Evolutionary conservation across 73 alveolate species (phyloP).

Genomic region (Paramecium biaurelia): DNA sequence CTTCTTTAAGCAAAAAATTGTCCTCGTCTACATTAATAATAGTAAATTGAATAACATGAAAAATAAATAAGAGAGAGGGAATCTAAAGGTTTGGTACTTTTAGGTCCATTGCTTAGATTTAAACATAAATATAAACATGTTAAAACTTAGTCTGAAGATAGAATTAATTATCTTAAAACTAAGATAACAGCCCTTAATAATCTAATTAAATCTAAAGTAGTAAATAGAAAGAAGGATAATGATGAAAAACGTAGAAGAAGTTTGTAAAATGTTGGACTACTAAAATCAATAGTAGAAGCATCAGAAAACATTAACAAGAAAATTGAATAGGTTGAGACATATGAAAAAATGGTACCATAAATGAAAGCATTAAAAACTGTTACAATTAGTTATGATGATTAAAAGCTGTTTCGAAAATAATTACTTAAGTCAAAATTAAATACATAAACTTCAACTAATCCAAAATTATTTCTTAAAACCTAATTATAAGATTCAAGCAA

Average conservation of each 20-base stretch:
- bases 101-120: background rate
- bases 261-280: conserved; percentile 1
- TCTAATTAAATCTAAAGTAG: background rate
- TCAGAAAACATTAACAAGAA: background rate
- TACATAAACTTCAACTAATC: background rate
- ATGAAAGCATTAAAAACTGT: background rate
- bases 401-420: background rate
- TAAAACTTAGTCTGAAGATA: conserved; percentile 7
- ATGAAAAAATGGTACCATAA: background rate
- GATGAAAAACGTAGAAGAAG: conserved; percentile 5
- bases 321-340: background rate
- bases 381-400: background rate
- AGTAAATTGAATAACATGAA: background rate
- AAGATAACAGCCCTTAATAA: background rate
- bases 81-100: background rate
- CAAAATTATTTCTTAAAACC: background rate
- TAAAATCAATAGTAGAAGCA: background rate
- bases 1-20: conserved; percentile 9
- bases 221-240: background rate
- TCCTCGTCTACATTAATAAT: background rate
- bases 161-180: background rate
- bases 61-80: background rate
- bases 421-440: background rate
- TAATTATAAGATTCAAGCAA: background rate
- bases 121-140: conserved; percentile 21